Percentiles rank a stretch among this genome's conserved stretches.
phyloP scores from a whole-genome alignment of 805 yeast species.

The Yarrowia deformans region DNA sequence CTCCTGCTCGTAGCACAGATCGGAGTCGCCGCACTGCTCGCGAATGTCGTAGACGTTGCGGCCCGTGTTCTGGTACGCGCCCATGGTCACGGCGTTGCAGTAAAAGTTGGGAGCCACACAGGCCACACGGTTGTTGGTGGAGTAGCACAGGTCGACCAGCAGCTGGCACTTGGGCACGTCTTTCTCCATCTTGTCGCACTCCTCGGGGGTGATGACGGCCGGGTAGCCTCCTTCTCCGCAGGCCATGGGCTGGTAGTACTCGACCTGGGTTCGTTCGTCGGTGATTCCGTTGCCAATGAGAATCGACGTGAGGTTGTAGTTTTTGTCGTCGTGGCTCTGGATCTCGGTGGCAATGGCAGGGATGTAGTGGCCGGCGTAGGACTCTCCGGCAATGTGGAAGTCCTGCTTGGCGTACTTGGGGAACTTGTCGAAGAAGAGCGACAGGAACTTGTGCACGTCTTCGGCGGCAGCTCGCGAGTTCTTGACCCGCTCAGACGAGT shows the following conservation, averaged over 20 bases:
- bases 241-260: conserved; percentile 89
- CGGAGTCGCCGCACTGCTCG: conserved; percentile 52
- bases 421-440: conserved; percentile 81
- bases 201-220: conserved; percentile 68
- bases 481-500: conserved; percentile 69
- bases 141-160: conserved; percentile 71
- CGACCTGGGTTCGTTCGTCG: conserved; percentile 79
- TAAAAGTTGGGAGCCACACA: conserved; percentile 87
- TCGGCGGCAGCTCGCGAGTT: conserved; percentile 82
- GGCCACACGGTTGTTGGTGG: conserved; percentile 65
- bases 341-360: conserved; percentile 76
- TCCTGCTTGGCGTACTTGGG: conserved; percentile 66
- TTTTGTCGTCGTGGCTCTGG: conserved; percentile 53
- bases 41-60: conserved; percentile 72
- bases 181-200: conserved; percentile 69
- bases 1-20: conserved; percentile 75
- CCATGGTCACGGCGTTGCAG: conserved; percentile 72
- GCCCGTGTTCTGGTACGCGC: conserved; percentile 67
- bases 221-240: conserved; percentile 85
- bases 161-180: conserved; percentile 69
- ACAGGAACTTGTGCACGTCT: conserved; percentile 85
- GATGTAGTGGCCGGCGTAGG: conserved; percentile 93
- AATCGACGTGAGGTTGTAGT: conserved; percentile 75
- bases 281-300: conserved; percentile 94
- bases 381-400: conserved; percentile 92